Base-by-base conservation (phyloP, 1,284 basidiomycete genomes). In the Pascua sp. region DNA sequence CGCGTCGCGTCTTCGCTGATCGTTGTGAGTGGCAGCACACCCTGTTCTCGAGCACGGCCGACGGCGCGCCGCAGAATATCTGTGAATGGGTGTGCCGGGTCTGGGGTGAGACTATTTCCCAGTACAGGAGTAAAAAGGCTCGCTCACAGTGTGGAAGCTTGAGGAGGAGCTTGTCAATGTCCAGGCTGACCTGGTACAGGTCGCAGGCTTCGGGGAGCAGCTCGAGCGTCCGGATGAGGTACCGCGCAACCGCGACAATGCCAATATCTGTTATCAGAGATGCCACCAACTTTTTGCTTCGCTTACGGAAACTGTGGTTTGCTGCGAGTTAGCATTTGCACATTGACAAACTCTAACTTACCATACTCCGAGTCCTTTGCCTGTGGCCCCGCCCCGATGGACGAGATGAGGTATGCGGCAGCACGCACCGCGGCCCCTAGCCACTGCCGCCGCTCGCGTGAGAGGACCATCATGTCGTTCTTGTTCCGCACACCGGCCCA, bases 191-290 rank as follows among this genome's bases (percentile, higher is more conserved):
- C 37, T 60, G 50, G 45, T 49, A 37, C 8, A 54, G 17, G 43
- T 66, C 60, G 49, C 57, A 51, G 0, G 48, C 60, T 0, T 50
- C 47, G 0, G 64, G 64, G 11, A 62, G 47, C 8, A 66, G 54
- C 18, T 59, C 60, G 39, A 51, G 52, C 55, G 63, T 61, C 7
- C 62, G 56, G 47, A 66, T 63, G 13, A 66, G 60, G 38, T 61
- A 62, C 1, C 60, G 59, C 0, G 64, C 57, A 1, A 56, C 60
- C 5, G 61, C 60, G 17, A 63, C 56, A 41, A 63, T 62, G 12
- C 55, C 64, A 8, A 62, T 49, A 40, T 63, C 53, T 54, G 47
- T 5, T 4, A 42, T 54, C 36, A 54, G 53, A 15, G 18, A 12
- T 12, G 39, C 24, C 5, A n/a, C 40, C 40, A n/a, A 42, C 10